Percentiles rank a stretch among this genome's conserved stretches.
Evolutionary conservation across 768 basidiomycete genomes (phyloP).

Genomic region (Collybia mongolica): DNA sequence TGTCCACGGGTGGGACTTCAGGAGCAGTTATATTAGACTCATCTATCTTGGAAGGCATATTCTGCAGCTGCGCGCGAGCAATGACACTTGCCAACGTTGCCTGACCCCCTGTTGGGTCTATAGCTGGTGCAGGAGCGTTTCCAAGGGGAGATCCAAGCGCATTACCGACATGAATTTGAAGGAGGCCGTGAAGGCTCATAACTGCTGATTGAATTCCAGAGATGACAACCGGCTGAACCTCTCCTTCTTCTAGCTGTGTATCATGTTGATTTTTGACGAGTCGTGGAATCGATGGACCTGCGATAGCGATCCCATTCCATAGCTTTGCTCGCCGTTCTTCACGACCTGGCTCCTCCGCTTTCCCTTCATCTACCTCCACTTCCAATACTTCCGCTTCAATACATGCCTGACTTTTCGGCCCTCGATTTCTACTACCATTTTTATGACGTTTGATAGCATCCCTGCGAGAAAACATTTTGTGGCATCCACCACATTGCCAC

Average conservation of each 20-base stretch:
- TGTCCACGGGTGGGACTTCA: neutral
- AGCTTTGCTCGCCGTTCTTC: constrained; percentile 62
- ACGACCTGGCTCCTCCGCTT: constrained; percentile 43
- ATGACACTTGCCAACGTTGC: constrained; percentile 73
- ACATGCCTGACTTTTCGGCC: constrained; percentile 51
- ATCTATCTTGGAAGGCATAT: constrained; percentile 19
- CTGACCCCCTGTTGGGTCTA: constrained; percentile 54
- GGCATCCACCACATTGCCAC: constrained; percentile 73
- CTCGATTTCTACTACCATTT: constrained; percentile 52
- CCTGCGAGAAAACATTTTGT: constrained; percentile 71
- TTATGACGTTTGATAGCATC: constrained; percentile 82
- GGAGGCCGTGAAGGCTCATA: constrained; percentile 50
- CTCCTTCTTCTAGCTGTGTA: constrained; percentile 56
- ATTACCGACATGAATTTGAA: constrained; percentile 57
- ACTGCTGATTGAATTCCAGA: constrained; percentile 50
- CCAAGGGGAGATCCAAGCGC: constrained; percentile 44
- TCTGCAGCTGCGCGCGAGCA: constrained; percentile 64
- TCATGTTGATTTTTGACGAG: constrained; percentile 22
- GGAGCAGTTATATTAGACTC: neutral
- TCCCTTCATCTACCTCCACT: constrained; percentile 47
- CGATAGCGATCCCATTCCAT: constrained; percentile 60
- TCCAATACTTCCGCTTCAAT: constrained; percentile 59
- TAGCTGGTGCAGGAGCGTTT: constrained; percentile 24
- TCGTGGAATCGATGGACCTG: constrained; percentile 23
- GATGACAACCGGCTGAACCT: constrained; percentile 49